Percentiles rank a stretch among this genome's conserved stretches.
These are phyloP conservation scores for Hibiscus trionum DNA, from an alignment of 345 rosid species.

Conservation along the genomic window DNA sequence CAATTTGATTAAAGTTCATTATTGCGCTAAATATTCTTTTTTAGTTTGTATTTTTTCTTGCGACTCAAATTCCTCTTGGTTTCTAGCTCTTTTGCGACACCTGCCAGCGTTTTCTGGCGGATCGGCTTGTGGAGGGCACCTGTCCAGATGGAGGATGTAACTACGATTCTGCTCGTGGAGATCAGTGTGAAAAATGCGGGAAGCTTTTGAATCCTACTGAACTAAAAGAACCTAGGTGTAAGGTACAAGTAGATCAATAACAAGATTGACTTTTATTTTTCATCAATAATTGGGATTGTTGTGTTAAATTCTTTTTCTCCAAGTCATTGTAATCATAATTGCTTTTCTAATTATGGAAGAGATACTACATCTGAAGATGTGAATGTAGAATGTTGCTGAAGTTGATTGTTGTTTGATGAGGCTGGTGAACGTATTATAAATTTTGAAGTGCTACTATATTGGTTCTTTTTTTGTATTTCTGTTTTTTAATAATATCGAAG, in stretches of 20 bases:
- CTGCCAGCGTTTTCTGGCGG: slow-evolving; percentile 79
- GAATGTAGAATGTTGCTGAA: not conserved
- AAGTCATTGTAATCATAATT: not conserved
- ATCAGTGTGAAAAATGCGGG: slow-evolving; percentile 92
- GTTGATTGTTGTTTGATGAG: not conserved
- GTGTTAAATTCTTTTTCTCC: not conserved
- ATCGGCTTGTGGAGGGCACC: slow-evolving; percentile 85
- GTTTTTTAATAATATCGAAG: not conserved
- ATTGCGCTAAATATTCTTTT: not conserved
- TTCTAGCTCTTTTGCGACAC: slow-evolving; percentile 80
- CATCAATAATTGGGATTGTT: too few relatives aligned
- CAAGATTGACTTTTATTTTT: not conserved
- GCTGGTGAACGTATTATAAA: not conserved
- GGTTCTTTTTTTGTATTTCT: too few relatives aligned
- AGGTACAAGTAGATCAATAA: slow-evolving; percentile 32
- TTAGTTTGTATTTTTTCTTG: not conserved
- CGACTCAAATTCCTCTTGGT: slow-evolving; percentile 10
- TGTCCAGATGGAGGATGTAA: slow-evolving; percentile 74
- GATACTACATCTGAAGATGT: not conserved
- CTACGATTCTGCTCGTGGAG: slow-evolving; percentile 90
- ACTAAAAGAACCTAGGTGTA: slow-evolving; percentile 79
- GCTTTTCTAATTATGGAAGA: not conserved
- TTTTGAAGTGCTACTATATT: not conserved
- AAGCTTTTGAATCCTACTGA: slow-evolving; percentile 90
- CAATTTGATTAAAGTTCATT: not conserved